These are phyloP conservation scores for Rhynchosporium agropyri DNA, from an alignment of 2,329 filamentous ascomycete species.

Conservation along the genomic window DNA sequence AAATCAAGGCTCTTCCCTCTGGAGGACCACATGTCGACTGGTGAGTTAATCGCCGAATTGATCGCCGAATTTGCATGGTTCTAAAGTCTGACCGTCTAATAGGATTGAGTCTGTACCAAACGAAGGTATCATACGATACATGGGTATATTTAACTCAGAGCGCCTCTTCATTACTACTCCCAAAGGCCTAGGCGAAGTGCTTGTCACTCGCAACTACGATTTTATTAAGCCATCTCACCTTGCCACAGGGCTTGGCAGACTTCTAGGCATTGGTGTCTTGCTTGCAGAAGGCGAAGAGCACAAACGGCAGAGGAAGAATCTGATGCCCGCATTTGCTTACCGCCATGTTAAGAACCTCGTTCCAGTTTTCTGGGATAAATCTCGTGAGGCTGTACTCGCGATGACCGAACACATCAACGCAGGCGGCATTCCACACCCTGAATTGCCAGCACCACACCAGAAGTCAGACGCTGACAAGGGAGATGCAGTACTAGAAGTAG, in stretches of 20 bases:
- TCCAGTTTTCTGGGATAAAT: conserved; percentile 81
- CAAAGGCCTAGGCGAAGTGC: conserved; percentile 69
- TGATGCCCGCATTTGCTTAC: conserved; percentile 84
- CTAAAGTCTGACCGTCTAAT: conserved; percentile 2
- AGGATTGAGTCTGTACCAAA: conserved; percentile 65
- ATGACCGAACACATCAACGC: conserved; percentile 57
- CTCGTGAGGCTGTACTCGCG: conserved; percentile 64
- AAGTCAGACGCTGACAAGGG: conserved; percentile 30
- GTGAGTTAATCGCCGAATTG: conserved; percentile 28
- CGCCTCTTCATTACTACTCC: conserved; percentile 63
- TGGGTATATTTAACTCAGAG: conserved; percentile 63
- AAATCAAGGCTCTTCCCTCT: conserved; percentile 45
- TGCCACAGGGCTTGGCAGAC: conserved; percentile 57
- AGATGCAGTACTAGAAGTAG: conserved; percentile 56
- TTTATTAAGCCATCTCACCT: conserved; percentile 65
- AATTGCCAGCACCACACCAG: conserved; percentile 34
- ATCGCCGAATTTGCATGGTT: neutral
- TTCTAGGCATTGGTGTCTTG: conserved; percentile 72
- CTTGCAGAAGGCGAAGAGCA: conserved; percentile 91
- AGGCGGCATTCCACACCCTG: conserved; percentile 42
- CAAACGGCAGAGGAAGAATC: conserved; percentile 75
- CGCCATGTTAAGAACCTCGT: conserved; percentile 84
- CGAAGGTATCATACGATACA: conserved; percentile 69
- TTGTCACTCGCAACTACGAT: conserved; percentile 69
- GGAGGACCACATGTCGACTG: conserved; percentile 46